A percentile compares a stretch with the other conserved stretches of the same genome.
These are phyloP conservation scores for Carex sylvatica DNA, from an alignment of 202 grass and related monocot genomes.

Conservation along the genomic window DNA sequence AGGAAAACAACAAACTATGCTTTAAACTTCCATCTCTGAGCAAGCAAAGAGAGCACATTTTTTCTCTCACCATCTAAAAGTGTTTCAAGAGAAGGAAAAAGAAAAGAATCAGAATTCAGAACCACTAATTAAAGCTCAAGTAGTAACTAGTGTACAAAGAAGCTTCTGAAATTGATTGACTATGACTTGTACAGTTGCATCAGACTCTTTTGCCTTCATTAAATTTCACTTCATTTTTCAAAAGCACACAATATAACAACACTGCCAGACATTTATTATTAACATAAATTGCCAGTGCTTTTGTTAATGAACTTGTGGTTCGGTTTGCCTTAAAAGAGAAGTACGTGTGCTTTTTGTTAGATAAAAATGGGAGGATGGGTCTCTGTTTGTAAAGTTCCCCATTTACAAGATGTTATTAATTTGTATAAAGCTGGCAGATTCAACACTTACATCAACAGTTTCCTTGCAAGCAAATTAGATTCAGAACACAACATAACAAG, in stretches of 20 bases:
- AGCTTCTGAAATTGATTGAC: constrained; percentile 15
- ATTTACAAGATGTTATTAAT: neutral
- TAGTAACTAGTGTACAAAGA: constrained; percentile 1
- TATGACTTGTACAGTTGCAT: neutral
- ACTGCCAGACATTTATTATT: neutral
- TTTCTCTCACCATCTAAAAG: constrained; percentile 5
- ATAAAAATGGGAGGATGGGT: neutral
- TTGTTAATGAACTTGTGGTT: neutral
- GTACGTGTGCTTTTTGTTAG: neutral
- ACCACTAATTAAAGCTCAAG: neutral
- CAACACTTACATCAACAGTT: neutral
- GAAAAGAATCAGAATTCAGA: constrained; percentile 8
- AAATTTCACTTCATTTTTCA: neutral
- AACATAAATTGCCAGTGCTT: neutral
- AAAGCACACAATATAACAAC: neutral
- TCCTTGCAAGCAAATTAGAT: neutral
- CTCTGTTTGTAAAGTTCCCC: neutral
- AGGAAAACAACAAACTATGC: constrained; percentile 8
- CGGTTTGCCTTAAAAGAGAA: neutral
- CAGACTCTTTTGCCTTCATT: neutral
- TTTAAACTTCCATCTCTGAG: constrained; percentile 22
- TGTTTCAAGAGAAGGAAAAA: constrained; percentile 4
- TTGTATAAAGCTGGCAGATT: neutral
- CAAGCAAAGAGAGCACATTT: constrained; percentile 11
- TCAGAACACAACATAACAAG: neutral